Conservation (phyloP, 345 rosid genomes). For the Excoecaria agallocha region DNA sequence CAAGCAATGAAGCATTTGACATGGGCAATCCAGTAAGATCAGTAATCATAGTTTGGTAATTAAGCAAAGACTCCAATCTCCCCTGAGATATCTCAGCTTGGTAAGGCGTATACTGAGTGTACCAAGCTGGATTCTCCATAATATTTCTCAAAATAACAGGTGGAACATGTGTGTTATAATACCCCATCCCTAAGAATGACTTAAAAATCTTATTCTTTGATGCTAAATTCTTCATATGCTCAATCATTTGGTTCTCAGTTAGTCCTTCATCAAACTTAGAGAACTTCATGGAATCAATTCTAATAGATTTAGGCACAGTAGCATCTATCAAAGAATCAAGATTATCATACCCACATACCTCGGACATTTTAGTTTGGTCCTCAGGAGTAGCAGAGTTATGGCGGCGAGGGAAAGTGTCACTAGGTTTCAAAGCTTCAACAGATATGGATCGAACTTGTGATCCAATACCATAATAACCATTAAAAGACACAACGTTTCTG, state of each 20-base stretch:
- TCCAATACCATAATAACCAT: constrained; percentile 29
- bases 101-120: constrained; percentile 95
- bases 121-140: constrained; percentile 99
- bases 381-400: constrained; percentile 94
- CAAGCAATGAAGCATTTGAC: constrained; percentile 92
- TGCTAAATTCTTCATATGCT: constrained; percentile 71
- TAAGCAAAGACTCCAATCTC: constrained; percentile 81
- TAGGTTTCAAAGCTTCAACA: constrained; percentile 61
- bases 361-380: constrained; percentile 75
- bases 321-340: constrained; percentile 74
- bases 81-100: constrained; percentile 99
- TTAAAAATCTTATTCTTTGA: constrained; percentile 78
- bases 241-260: constrained; percentile 85
- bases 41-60: constrained; percentile 80
- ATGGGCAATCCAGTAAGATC: constrained; percentile 93
- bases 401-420: constrained; percentile 87
- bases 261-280: constrained; percentile 81
- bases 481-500: constrained; percentile 17
- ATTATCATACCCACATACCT: constrained; percentile 62
- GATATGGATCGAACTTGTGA: constrained; percentile 66
- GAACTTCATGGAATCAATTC: constrained; percentile 80
- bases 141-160: constrained; percentile 92
- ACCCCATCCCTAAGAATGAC: constrained; percentile 94
- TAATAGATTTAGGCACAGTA: constrained; percentile 96
- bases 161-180: constrained; percentile 81